These are phyloP conservation scores for Picochlorum costavermella DNA, from an alignment of 139 green algal species.

Conservation along the genomic window DNA sequence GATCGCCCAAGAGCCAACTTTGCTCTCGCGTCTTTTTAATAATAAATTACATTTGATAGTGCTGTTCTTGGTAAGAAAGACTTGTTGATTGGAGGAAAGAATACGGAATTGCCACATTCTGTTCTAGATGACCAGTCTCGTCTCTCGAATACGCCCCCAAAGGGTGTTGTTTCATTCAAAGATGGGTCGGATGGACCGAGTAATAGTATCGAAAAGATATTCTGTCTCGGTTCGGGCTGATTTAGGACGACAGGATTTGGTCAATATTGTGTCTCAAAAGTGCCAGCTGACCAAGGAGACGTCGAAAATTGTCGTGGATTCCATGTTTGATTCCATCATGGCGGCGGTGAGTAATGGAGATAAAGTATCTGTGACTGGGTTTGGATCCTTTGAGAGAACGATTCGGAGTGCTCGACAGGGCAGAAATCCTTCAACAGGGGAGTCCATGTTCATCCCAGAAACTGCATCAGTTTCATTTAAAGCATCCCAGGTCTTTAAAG, in stretches of 20 bases:
- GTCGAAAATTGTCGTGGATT: conserved; percentile 9
- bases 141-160: too few species aligned
- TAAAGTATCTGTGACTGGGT: conserved; percentile 32
- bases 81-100: too few species aligned
- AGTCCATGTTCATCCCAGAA: conserved; percentile 26
- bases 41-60: too few species aligned
- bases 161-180: too few species aligned
- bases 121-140: too few species aligned
- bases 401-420: conserved; percentile 26
- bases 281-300: neutral
- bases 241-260: conserved; percentile 11
- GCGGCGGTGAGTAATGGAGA: conserved; percentile 17
- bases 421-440: conserved; percentile 37
- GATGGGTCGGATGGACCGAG: too few species aligned
- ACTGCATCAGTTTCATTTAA: conserved; percentile 25
- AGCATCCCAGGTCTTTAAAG: conserved; percentile 39
- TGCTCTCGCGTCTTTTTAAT: too few species aligned
- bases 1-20: too few species aligned
- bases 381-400: conserved; percentile 32
- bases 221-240: too few species aligned
- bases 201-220: too few species aligned
- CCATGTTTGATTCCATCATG: conserved; percentile 16
- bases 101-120: too few species aligned
- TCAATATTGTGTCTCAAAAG: conserved; percentile 6
- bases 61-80: too few species aligned